Evolutionary conservation across 2,329 filamentous ascomycete species (phyloP), one percentile per base, ranked within the genome.

Genomic region (Ophiosphaerella herpotricha): DNA sequence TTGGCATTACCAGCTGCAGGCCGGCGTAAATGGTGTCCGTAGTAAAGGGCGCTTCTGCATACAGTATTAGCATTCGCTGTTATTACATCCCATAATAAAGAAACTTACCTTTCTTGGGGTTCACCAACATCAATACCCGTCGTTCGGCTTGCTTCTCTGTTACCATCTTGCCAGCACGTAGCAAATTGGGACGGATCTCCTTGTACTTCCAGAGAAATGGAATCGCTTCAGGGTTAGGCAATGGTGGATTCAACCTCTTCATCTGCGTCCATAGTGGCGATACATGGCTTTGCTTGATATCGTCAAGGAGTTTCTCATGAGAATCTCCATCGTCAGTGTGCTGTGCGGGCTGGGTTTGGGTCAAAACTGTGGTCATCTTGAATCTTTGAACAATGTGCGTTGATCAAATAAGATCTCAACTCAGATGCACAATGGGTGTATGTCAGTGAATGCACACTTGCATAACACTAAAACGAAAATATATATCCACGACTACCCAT

Each of bases 1-100:
- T 78, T 0, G 82, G 82, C 60, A 81, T 79, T 4, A 85, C 80
- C 1, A 84, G 72, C 57, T 84, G 82, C 1, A 84, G 74, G 1
- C 81, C 82, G 2, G 78, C 80, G 52, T 84, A 84, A 43, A 85
- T 72, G 1, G 82, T 84, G 59, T 85, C 82, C 1, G 81, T 84
- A 0, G 82, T 84, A 53, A 78, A 81, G 0, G 82, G 82, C 0
- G 79, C 76, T 46, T 76, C 78, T 80, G 33, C 26, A 34, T 38
- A 2, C 3, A n/a, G n/a, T n/a, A 14, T 45, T 13, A 47, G 36
- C 14, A 4, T 41, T 24, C 37, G 9, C 16, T 36, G 14, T 6
- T 32, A 12, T 18, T 11, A 11, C 5, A 12, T 33, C 14, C 29
- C 34, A 8, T 9, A 21, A 16, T 21, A 31, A 6, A 33, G 31